Conservation (phyloP, 2,329 filamentous ascomycete species). For the Ophiosphaerella narmari region DNA sequence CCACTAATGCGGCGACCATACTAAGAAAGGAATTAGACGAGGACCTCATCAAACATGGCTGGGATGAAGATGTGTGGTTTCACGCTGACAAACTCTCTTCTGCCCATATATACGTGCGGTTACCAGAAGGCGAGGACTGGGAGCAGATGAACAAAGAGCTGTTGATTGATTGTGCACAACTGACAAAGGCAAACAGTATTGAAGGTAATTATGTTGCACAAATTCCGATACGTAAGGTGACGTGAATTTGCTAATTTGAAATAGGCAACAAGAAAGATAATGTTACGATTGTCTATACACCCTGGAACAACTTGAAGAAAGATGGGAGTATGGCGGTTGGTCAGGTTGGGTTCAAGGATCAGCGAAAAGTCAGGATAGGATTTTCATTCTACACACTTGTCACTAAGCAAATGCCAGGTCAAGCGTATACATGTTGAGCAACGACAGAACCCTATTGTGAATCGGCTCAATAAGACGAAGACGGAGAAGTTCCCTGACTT, state of each 20-base stretch:
- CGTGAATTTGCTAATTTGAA: neutral
- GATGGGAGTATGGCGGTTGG: constrained; percentile 94
- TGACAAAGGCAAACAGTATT: constrained; percentile 98
- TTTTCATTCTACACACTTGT: neutral
- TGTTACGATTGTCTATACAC: constrained; percentile 94
- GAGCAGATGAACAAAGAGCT: constrained; percentile 76
- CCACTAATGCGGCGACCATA: neutral
- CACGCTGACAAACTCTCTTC: constrained; percentile 97
- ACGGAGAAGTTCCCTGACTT: constrained; percentile 87
- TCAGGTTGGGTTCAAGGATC: constrained; percentile 93
- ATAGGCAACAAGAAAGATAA: constrained; percentile 98
- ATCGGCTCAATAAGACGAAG: constrained; percentile 97
- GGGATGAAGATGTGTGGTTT: constrained; percentile 98
- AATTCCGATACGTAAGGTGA: neutral
- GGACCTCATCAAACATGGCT: constrained; percentile 90
- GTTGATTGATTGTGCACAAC: constrained; percentile 86
- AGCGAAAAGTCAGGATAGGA: constrained; percentile 61
- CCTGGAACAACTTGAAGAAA: constrained; percentile 95
- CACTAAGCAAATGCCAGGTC: constrained; percentile 56
- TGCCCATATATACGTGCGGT: constrained; percentile 92
- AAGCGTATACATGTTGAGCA: constrained; percentile 78
- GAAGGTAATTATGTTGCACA: constrained; percentile 62
- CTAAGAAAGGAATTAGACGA: constrained; percentile 68
- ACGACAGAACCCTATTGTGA: constrained; percentile 88
- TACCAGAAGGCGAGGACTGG: constrained; percentile 80